These are phyloP conservation scores for Backusella circina DNA, from an alignment of 192 early-diverging fungal genomes.

Conservation along the genomic window DNA sequence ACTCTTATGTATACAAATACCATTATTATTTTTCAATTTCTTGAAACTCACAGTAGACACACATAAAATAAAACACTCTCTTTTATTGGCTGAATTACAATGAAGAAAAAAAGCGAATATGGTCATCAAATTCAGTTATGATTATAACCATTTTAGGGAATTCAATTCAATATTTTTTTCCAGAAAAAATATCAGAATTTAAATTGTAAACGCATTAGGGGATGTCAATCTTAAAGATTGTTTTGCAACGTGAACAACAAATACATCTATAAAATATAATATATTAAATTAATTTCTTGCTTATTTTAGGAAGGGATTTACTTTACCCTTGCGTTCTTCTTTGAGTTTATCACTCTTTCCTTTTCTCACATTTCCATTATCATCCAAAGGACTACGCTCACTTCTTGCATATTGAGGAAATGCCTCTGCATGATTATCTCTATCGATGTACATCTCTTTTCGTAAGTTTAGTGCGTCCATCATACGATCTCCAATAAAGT, in stretches of 20 bases:
- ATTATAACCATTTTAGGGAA: neutral
- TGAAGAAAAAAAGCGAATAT: neutral
- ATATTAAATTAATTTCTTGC: neutral
- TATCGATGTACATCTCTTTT: constrained; percentile 25
- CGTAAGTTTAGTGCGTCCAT: constrained; percentile 9
- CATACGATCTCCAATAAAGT: constrained; percentile 9
- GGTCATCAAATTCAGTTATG: neutral
- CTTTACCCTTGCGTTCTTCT: neutral
- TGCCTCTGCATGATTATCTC: constrained; percentile 5
- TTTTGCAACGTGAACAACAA: neutral
- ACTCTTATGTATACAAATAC: too few species aligned
- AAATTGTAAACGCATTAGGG: constrained; percentile 4
- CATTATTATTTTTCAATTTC: too few species aligned
- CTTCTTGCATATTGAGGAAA: constrained; percentile 1
- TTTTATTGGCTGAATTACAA: neutral
- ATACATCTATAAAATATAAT: neutral
- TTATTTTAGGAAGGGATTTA: neutral
- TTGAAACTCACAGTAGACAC: too few species aligned
- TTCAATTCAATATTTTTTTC: neutral
- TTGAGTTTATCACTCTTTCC: neutral
- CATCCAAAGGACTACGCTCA: neutral
- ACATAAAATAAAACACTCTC: neutral
- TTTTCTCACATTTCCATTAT: neutral
- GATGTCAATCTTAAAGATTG: neutral
- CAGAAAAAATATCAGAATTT: neutral